Evolutionary conservation across 306 rosid genomes (phyloP).

Genomic region (Senna tora): DNA sequence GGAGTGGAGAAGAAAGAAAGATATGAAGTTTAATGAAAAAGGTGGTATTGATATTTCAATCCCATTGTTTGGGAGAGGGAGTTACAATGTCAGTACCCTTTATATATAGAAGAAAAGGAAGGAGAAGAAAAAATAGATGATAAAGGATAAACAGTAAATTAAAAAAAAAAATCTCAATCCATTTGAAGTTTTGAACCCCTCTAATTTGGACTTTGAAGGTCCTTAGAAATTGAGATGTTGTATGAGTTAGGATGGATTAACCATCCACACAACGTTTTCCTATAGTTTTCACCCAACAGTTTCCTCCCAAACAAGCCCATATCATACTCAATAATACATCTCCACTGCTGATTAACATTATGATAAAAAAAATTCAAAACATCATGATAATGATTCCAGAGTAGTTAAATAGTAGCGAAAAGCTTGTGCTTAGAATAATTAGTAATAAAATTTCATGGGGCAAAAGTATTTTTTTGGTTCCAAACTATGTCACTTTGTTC

Average conservation of each 20-base stretch:
- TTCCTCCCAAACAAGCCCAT: neutral
- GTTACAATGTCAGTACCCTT: neutral
- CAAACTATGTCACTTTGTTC: too few relatives aligned
- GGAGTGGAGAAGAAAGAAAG: neutral
- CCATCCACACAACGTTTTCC: neutral
- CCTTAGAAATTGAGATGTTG: neutral
- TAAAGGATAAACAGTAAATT: neutral
- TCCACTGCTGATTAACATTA: slow-evolving; percentile 1
- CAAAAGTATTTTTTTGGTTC: too few relatives aligned
- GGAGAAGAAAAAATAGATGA: neutral
- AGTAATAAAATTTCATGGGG: neutral
- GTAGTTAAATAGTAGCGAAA: neutral
- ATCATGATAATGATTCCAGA: neutral
- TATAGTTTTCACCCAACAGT: neutral
- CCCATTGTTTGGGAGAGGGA: neutral
- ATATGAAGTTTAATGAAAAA: neutral
- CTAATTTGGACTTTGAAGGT: neutral
- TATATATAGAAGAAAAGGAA: neutral
- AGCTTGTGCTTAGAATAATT: neutral
- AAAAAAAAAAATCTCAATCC: neutral
- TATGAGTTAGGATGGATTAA: neutral
- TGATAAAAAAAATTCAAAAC: neutral
- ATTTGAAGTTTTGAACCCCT: neutral
- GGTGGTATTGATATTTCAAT: neutral
- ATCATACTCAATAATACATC: neutral